phyloP scores from a whole-genome alignment of 2,329 filamentous ascomycete species.

The Fusarium oligoseptatum region DNA sequence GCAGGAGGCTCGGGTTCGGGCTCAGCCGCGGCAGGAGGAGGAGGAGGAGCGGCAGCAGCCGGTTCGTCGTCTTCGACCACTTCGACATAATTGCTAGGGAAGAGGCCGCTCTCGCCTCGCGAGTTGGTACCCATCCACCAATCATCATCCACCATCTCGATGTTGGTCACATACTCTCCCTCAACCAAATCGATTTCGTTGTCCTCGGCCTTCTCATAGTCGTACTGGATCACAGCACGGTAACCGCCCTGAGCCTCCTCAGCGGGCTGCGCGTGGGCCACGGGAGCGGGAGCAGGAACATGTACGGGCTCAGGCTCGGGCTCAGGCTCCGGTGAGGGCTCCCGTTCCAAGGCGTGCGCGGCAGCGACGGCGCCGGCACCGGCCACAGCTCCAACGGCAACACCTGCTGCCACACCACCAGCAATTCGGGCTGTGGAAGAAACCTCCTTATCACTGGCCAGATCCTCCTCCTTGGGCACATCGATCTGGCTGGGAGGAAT shows the following conservation, averaged over 20 bases:
- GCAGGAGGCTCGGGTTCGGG: constrained; percentile 54
- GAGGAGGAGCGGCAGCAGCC: constrained; percentile 47
- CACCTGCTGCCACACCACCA: constrained; percentile 64
- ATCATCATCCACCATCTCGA: constrained; percentile 97
- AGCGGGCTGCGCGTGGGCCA: constrained; percentile 18
- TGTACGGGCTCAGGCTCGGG: constrained; percentile 18
- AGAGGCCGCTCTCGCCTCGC: constrained; percentile 86
- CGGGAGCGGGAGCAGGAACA: constrained; percentile 22
- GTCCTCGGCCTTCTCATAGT: constrained; percentile 97
- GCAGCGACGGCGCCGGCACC: constrained; percentile 39
- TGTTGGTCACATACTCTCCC: constrained; percentile 88
- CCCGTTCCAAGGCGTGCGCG: constrained; percentile 45
- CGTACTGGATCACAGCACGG: constrained; percentile 86
- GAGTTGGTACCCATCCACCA: constrained; percentile 98
- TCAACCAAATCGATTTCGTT: constrained; percentile 95
- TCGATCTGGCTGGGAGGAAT: constrained; percentile 76
- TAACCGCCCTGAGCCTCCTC: constrained; percentile 67
- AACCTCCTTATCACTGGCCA: constrained; percentile 73
- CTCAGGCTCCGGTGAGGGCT: constrained; percentile 29
- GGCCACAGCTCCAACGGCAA: constrained; percentile 39
- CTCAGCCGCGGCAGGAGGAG: constrained; percentile 50
- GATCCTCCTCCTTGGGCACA: constrained; percentile 73
- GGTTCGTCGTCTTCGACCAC: constrained; percentile 76
- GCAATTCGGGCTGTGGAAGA: constrained; percentile 72
- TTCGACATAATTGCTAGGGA: constrained; percentile 98